phyloP scores from a whole-genome alignment of 164 flowering plant species.

The Liriodendron chinense region DNA sequence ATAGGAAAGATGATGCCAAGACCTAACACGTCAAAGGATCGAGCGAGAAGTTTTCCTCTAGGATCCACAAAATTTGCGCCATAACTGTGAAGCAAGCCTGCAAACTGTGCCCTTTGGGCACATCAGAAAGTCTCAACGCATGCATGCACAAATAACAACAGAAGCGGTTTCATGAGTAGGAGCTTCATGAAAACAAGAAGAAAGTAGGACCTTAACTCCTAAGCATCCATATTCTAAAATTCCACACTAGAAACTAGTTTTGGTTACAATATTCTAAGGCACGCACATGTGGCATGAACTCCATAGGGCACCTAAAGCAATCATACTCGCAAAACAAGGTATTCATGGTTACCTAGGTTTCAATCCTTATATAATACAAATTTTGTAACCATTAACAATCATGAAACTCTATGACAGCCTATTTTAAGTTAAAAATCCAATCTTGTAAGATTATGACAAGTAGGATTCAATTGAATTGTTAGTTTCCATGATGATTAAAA shows the following conservation, averaged over 20 bases:
- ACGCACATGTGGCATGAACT: not conserved
- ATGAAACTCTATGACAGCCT: too few species aligned
- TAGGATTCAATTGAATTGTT: too few species aligned
- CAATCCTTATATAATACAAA: too few species aligned
- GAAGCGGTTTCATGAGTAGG: not conserved
- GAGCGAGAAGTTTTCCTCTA: conserved; percentile 83
- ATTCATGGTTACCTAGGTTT: too few species aligned
- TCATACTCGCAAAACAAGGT: too few species aligned
- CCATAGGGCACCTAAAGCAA: not conserved
- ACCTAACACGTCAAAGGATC: conserved; percentile 87
- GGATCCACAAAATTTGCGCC: conserved; percentile 75
- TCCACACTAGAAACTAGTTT: not conserved
- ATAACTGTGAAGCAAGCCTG: conserved; percentile 58
- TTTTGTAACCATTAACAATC: too few species aligned
- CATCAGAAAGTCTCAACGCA: not conserved
- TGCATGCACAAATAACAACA: not conserved
- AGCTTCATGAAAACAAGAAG: not conserved
- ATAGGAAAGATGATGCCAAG: conserved; percentile 3
- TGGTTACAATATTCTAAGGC: not conserved
- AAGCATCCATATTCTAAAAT: too few species aligned
- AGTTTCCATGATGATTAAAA: too few species aligned
- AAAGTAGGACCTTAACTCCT: not conserved
- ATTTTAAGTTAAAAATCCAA: too few species aligned
- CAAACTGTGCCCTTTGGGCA: conserved; percentile 61
- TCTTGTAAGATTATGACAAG: too few species aligned